A percentile compares a stretch with the other conserved stretches of the same genome.
Evolutionary conservation across 2,329 filamentous ascomycete genomes (phyloP).

Genomic region (Coniochaeta pulveracea): DNA sequence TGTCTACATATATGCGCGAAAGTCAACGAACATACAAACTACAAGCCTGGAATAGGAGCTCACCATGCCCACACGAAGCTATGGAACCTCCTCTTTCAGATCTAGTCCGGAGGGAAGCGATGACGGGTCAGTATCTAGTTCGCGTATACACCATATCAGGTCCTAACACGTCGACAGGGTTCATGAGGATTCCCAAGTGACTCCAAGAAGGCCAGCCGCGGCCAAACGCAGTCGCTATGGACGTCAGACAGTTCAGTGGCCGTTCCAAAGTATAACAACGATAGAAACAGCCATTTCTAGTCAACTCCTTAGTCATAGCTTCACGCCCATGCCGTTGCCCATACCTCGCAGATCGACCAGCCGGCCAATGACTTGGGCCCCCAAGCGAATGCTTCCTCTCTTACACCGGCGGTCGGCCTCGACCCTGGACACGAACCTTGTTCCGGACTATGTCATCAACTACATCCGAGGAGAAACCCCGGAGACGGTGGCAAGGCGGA

Average conservation of each 20-base stretch:
- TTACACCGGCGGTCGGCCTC: slow-evolving; percentile 9
- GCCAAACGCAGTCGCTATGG: slow-evolving; percentile 5
- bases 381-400: slow-evolving; percentile 4
- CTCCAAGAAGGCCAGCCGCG: not conserved
- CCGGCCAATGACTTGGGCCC: slow-evolving; percentile 16
- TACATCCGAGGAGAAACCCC: slow-evolving; percentile 45
- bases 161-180: too few species aligned
- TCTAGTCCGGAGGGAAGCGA: slow-evolving; percentile 18
- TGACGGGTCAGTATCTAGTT: too few species aligned
- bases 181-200: too few species aligned
- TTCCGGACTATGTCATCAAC: slow-evolving; percentile 44
- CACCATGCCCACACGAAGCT: slow-evolving; percentile 16
- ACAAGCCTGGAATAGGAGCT: too few species aligned
- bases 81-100: slow-evolving; percentile 14
- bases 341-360: too few species aligned
- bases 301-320: slow-evolving; percentile 3
- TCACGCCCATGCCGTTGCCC: too few species aligned
- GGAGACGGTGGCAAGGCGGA: slow-evolving; percentile 35
- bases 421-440: slow-evolving; percentile 21
- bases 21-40: too few species aligned
- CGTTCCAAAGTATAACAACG: slow-evolving; percentile 21
- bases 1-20: too few species aligned
- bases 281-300: slow-evolving; percentile 8
- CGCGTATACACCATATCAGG: not conserved
- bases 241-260: slow-evolving; percentile 20